Evolutionary conservation across 2,329 filamentous ascomycete species (phyloP).

Genomic region (Fusarium verticillioides): DNA sequence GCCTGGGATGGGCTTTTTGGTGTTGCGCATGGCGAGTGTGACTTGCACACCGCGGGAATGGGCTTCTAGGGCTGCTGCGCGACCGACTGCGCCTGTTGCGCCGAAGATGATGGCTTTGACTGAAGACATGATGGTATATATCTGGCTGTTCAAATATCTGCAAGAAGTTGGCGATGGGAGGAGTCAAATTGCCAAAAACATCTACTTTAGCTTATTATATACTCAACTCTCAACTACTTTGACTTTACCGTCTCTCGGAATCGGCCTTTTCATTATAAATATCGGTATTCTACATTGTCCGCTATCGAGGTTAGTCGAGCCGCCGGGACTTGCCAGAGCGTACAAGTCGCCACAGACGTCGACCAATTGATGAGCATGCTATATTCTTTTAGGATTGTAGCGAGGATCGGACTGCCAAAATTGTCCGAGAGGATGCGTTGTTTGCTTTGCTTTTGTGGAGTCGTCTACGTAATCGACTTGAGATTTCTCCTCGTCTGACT

Average conservation of each 20-base stretch:
- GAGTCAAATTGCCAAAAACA: no score
- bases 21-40: constrained; percentile 19
- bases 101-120: constrained; percentile 24
- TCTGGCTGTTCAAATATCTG: no score
- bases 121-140: not conserved
- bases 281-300: not conserved
- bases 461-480: not conserved
- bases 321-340: not conserved
- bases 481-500: not conserved
- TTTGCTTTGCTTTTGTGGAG: not conserved
- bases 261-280: not conserved
- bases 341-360: not conserved
- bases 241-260: not conserved
- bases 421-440: not conserved
- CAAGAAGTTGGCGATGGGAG: no score
- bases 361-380: not conserved
- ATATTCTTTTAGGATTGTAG: not conserved
- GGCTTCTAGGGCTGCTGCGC: constrained; percentile 15
- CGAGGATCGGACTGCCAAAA: not conserved
- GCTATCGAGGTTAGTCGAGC: not conserved
- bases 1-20: constrained; percentile 2
- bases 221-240: not conserved
- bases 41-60: constrained; percentile 7
- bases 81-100: constrained; percentile 21
- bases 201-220: not conserved